Evolutionary conservation across 1,284 basidiomycete species (phyloP), one percentile per base, ranked within the genome.

Genomic region (Malassezia pachydermatis): DNA sequence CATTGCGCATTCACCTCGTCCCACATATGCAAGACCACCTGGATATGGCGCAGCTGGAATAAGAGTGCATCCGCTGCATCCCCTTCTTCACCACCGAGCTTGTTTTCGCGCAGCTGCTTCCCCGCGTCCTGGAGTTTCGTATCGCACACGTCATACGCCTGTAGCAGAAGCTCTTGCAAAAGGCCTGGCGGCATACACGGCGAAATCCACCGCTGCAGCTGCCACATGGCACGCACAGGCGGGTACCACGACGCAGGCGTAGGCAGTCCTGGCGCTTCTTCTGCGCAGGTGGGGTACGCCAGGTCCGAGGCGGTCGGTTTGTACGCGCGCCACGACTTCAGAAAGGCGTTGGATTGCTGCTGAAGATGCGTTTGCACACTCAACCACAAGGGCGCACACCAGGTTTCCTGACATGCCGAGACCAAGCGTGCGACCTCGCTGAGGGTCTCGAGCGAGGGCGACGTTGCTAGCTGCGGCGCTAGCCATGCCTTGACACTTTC

Each of bases 41-140:
- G 29, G 5, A 46, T 16, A 19, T 52, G 50, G 13, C 45, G 50
- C 17, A 45, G 25, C 22, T 37, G 17, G 22, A 52, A 52, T n/a
- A 51, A 24, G 8, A 32, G 16, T 4, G 41, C 49, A 30, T 51
- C 49, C 20, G 28, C 32, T 8, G 32, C 36, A n/a, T 37, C 44
- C 2, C 39, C 50, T 10, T 51, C 43, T 16, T 37, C 44, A 2
- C 44, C 29, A 17, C 49, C 49, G 11, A 28, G 27, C 30, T 45
- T 41, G 13, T 40, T 40, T n/a, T 41, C 40, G 8, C 27, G 38
- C 23, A 52, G 19, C n/a, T 28, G 10, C 3, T 24, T 27, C 7
- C 39, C 39, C 9, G 23, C 50, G 2, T 36, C 33, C 13, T 33
- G 22, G 10, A 52, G 39, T n/a, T 33, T 32, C 3, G 19, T 14